Conservation (phyloP, 129 eudicot genomes). For the Kitagawia praeruptora region DNA sequence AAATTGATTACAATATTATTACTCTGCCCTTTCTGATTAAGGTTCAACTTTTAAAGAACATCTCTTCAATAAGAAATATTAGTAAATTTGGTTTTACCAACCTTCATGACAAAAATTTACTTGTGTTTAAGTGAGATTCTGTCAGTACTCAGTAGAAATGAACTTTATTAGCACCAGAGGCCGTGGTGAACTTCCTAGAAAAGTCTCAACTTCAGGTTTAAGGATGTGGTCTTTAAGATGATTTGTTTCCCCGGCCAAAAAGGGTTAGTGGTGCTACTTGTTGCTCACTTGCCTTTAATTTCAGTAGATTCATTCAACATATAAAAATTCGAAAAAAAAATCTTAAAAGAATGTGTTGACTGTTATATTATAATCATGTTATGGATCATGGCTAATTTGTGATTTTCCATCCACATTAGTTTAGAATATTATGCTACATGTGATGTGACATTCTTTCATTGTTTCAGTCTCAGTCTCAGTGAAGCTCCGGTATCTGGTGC, state of each 20-base stretch:
- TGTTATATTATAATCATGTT: neutral
- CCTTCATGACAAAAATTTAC: neutral
- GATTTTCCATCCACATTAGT: neutral
- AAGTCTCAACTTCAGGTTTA: neutral
- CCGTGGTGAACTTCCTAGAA: neutral
- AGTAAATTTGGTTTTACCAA: neutral
- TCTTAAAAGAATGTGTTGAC: neutral
- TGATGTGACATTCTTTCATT: neutral
- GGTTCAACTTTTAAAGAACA: neutral
- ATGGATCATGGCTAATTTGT: neutral
- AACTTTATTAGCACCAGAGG: neutral
- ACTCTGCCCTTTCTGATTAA: neutral
- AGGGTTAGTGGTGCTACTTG: neutral
- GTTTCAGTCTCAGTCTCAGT: slow-evolving; percentile 27
- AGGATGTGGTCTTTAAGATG: neutral
- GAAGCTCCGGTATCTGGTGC: slow-evolving; percentile 40
- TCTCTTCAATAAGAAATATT: neutral
- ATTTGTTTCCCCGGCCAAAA: neutral
- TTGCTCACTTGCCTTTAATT: neutral
- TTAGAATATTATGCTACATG: neutral
- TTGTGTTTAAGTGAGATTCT: neutral
- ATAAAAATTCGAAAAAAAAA: too few relatives aligned
- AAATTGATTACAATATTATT: neutral
- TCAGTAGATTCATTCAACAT: neutral
- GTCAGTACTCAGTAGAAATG: neutral